These are phyloP conservation scores for Dendrobium nobile DNA, from an alignment of 106 monocot species.

Conservation along the genomic window DNA sequence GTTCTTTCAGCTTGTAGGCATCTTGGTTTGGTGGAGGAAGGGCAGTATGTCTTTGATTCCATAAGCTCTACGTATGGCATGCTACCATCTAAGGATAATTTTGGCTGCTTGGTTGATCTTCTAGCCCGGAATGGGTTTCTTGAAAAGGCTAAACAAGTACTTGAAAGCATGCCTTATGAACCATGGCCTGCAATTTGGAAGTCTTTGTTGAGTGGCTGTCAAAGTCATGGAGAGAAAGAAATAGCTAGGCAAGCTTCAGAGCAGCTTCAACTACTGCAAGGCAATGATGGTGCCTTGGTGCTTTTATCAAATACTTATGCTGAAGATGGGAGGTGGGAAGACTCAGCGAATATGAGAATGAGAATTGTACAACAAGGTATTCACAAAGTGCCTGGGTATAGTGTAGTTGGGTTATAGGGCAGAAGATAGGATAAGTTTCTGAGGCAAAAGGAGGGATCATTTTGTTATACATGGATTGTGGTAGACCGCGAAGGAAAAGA, in stretches of 20 bases:
- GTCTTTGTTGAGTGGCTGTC: slow-evolving; percentile 25
- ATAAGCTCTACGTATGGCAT: slow-evolving; percentile 18
- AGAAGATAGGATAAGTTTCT: too few relatives aligned
- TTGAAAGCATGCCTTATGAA: slow-evolving; percentile 24
- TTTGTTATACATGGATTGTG: too few relatives aligned
- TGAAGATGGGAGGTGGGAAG: slow-evolving; percentile 26
- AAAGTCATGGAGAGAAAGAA: slow-evolving; percentile 19
- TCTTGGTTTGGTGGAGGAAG: slow-evolving; percentile 27
- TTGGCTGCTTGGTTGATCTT: slow-evolving; percentile 28
- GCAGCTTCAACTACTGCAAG: slow-evolving; percentile 15
- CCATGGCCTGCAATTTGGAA: slow-evolving; percentile 34
- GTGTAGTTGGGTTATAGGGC: slow-evolving; percentile 1
- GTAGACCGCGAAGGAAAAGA: too few relatives aligned
- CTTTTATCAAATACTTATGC: slow-evolving; percentile 22
- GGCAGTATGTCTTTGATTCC: slow-evolving; percentile 14
- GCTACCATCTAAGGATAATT: slow-evolving; percentile 17
- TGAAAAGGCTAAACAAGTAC: slow-evolving; percentile 13
- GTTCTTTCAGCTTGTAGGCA: slow-evolving; percentile 30
- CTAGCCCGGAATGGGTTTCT: slow-evolving; percentile 21
- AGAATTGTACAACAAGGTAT: slow-evolving; percentile 13
- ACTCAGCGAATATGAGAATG: slow-evolving; percentile 14
- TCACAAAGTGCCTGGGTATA: slow-evolving; percentile 16
- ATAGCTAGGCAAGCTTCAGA: slow-evolving; percentile 17
- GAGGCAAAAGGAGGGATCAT: too few relatives aligned
- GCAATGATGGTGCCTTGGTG: slow-evolving; percentile 19